These are phyloP conservation scores for Talaromyces atroroseus DNA, from an alignment of 2,329 filamentous ascomycete species.

Conservation along the genomic window DNA sequence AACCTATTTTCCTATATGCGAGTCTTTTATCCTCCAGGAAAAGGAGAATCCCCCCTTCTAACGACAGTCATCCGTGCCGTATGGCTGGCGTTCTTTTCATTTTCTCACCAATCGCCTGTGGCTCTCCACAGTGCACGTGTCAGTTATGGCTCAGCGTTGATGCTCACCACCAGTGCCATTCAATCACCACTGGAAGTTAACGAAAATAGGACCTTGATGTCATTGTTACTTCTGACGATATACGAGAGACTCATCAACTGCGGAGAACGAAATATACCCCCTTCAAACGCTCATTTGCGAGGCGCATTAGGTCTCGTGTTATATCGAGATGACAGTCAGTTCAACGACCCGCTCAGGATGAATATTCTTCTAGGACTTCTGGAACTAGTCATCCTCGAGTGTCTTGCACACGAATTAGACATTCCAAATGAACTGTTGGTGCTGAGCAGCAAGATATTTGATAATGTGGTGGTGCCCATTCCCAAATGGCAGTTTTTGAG, in stretches of 20 bases:
- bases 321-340: not conserved
- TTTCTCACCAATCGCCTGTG: slow-evolving; percentile 6
- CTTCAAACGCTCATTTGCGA: slow-evolving; percentile 11
- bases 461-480: not conserved
- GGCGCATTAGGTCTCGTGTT: slow-evolving; percentile 9
- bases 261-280: not conserved
- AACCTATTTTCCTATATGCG: slow-evolving; percentile 11
- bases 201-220: slow-evolving; percentile 8
- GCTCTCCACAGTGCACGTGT: slow-evolving; percentile 10
- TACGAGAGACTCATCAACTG: slow-evolving; percentile 3
- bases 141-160: slow-evolving; percentile 10
- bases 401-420: slow-evolving; percentile 6
- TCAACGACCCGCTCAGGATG: slow-evolving; percentile 1
- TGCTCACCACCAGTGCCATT: slow-evolving; percentile 8
- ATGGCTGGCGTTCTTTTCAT: slow-evolving; percentile 10
- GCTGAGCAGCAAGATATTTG: not conserved
- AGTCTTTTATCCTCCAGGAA: slow-evolving; percentile 4
- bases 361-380: slow-evolving; percentile 1
- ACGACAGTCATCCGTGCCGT: slow-evolving; percentile 2
- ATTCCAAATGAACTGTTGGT: slow-evolving; percentile 4
- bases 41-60: slow-evolving; percentile 1
- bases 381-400: slow-evolving; percentile 8
- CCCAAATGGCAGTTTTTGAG: slow-evolving; percentile 7
- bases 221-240: slow-evolving; percentile 5
- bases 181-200: slow-evolving; percentile 4